A percentile compares a stretch with the other conserved stretches of the same genome.
Conservation (phyloP, 2,329 filamentous ascomycete species). For the Beauveria brongniartii region DNA sequence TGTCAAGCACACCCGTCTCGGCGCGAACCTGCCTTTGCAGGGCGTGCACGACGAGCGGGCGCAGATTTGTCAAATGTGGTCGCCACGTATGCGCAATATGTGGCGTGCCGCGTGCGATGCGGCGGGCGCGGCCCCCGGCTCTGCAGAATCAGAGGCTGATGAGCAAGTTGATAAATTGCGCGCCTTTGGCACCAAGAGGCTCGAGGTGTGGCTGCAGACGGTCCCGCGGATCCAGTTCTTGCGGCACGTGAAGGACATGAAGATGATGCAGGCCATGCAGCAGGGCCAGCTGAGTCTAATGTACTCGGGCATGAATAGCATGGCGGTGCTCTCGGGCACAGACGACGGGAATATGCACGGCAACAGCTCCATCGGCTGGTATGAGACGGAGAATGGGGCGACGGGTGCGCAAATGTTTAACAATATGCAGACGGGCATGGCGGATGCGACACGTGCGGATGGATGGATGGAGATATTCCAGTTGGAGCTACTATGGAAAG, state of each 20-base stretch:
- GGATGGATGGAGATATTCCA: constrained; percentile 22
- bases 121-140: constrained; percentile 20
- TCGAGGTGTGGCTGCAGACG: constrained; percentile 23
- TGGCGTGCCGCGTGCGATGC: constrained; percentile 23
- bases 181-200: constrained; percentile 19
- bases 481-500: constrained; percentile 21
- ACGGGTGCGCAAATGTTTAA: constrained; percentile 25
- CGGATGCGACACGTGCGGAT: constrained; percentile 18
- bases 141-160: constrained; percentile 18
- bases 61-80: constrained; percentile 29
- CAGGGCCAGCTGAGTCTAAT: constrained; percentile 25
- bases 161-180: constrained; percentile 21
- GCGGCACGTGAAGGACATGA: constrained; percentile 21
- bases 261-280: constrained; percentile 26
- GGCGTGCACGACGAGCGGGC: constrained; percentile 17
- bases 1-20: constrained; percentile 21
- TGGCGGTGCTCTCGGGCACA: constrained; percentile 19
- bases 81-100: constrained; percentile 29
- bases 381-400: constrained; percentile 26
- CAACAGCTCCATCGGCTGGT: constrained; percentile 26
- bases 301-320: constrained; percentile 25
- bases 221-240: constrained; percentile 24
- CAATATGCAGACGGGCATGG: constrained; percentile 25
- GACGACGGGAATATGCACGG: constrained; percentile 26
- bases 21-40: constrained; percentile 19